Evolutionary conservation across 352 stramenopile genomes (phyloP), one percentile per base, ranked within the genome.

Genomic region (Blastocystis hominis): DNA sequence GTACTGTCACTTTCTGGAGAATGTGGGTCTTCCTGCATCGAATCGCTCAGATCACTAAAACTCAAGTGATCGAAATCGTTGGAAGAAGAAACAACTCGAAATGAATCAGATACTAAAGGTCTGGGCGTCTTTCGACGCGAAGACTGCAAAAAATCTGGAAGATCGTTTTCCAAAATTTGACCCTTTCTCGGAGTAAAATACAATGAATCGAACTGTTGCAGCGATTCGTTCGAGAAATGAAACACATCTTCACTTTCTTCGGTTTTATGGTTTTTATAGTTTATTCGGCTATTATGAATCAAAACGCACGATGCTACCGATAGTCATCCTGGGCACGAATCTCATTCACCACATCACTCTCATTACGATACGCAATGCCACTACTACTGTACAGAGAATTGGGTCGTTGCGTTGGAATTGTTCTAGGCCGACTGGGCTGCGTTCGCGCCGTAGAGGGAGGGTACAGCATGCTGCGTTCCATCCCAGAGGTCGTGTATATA

Each of bases 1-100:
- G 63, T 75, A 3, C 17, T 53, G 30, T 44, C 63, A 42, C 63
- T 75, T 42, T 24, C 6, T 36, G 63, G 40, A 0, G 38, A 47
- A 46, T 40, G 24, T 10, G 63, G 63, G 40, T 59, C 50, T 59
- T 10, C 10, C 13, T n/a, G 50, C 50, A 59, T 72, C 44, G 70
- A 84, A n/a, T 84, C 47, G 44, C 72, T 84, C 34, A 84, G 34
- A 24, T 63, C 50, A 68, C 72, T 84, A 30, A 64, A 68, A 56
- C 66, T 77, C 38, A 77, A 24, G 36, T 77, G 66, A 15, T 56
- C 68, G 44, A 75, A 40, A 13, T 75, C 63, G 40, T 5, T 3
- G 13, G 46, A 7, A 53, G 36, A 75, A 1, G 63, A 46, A 75
- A 75, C 63, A 47, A 46, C 13, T 59, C n/a, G 40, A 40, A 46